Evolutionary conservation across 2,329 filamentous ascomycete genomes (phyloP).

Genomic region (Alternaria arbusti): DNA sequence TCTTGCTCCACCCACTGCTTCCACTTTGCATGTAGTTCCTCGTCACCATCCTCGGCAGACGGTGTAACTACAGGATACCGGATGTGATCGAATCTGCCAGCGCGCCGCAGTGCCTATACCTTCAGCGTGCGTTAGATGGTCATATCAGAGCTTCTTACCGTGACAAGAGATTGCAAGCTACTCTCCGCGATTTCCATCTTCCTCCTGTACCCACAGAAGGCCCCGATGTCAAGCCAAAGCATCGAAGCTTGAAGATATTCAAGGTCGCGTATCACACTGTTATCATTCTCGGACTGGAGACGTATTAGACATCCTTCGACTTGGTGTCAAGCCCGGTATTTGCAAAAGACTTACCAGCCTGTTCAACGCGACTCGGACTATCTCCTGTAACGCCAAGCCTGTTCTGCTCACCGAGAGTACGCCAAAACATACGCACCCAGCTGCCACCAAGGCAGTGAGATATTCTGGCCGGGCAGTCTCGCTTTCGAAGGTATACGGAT

Average conservation of each 20-base stretch:
- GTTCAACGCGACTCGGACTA: constrained; percentile 36
- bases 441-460: constrained; percentile 36
- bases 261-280: constrained; percentile 51
- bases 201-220: constrained; percentile 63
- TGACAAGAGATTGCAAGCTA: constrained; percentile 58
- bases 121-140: not conserved
- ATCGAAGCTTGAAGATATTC: constrained; percentile 60
- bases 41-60: constrained; percentile 23
- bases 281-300: constrained; percentile 31
- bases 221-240: constrained; percentile 58
- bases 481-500: constrained; percentile 38
- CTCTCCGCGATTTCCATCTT: constrained; percentile 65
- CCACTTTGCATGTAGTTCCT: constrained; percentile 68
- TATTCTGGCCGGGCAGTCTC: constrained; percentile 32
- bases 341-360: constrained; percentile 11
- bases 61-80: not conserved
- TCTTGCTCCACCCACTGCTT: constrained; percentile 66
- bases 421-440: constrained; percentile 43
- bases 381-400: constrained; percentile 38
- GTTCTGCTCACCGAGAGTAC: constrained; percentile 39
- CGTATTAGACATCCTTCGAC: not conserved
- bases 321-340: not conserved
- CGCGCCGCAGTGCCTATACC: constrained; percentile 56
- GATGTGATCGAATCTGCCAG: constrained; percentile 63
- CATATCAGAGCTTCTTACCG: constrained; percentile 18